A percentile compares a stretch with the other conserved stretches of the same genome.
These are phyloP conservation scores for Posidonia oceanica DNA, from an alignment of 116 monocot species.

Conservation along the genomic window DNA sequence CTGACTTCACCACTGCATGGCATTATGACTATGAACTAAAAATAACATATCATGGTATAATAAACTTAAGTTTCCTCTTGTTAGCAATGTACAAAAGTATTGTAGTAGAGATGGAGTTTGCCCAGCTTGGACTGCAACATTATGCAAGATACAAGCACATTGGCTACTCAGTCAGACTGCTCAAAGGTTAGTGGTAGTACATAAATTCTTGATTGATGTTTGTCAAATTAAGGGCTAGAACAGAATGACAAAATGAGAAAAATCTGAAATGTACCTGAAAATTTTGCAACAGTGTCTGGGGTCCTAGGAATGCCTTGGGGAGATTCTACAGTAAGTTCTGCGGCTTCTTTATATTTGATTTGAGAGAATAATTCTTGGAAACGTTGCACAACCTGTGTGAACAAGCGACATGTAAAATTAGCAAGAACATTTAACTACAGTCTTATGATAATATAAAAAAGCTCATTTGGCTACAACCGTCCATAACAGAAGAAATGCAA, in stretches of 20 bases:
- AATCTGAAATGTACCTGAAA: constrained; percentile 48
- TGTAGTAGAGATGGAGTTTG: constrained; percentile 97
- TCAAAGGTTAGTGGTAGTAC: neutral
- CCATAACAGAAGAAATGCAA: no score
- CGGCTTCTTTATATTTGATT: constrained; percentile 99
- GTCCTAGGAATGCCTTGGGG: constrained; percentile 94
- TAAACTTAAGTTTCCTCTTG: constrained; percentile 84
- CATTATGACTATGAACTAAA: no score
- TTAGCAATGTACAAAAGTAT: constrained; percentile 93
- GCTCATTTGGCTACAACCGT: no score
- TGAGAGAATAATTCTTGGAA: constrained; percentile 98
- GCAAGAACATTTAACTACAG: no score
- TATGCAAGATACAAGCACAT: constrained; percentile 10
- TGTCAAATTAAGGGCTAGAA: neutral
- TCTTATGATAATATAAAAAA: no score
- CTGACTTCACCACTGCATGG: no score
- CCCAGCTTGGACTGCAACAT: constrained; percentile 97
- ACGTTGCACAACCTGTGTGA: constrained; percentile 81
- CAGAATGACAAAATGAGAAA: neutral
- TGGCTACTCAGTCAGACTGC: neutral
- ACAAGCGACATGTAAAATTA: no score
- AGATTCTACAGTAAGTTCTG: constrained; percentile 99
- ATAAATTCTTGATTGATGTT: neutral
- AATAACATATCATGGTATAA: constrained; percentile 8
- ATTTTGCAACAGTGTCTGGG: constrained; percentile 97